phyloP scores from a whole-genome alignment of 345 rosid species.

The Syzygium aromaticum region DNA sequence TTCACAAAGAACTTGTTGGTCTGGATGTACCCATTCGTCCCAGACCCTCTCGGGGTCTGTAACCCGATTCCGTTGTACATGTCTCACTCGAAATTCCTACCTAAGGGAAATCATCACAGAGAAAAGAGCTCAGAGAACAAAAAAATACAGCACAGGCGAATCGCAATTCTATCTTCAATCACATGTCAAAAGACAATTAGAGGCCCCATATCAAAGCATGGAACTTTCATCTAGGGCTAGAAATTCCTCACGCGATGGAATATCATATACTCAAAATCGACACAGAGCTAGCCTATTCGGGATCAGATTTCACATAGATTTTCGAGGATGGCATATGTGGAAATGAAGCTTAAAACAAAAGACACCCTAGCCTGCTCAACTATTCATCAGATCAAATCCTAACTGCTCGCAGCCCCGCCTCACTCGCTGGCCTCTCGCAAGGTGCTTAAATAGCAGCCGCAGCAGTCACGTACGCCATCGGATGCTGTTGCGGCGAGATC shows the following conservation, averaged over 20 bases:
- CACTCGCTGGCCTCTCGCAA: neutral
- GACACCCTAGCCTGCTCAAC: neutral
- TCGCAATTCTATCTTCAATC: neutral
- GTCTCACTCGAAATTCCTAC: neutral
- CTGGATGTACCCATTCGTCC: conserved; percentile 91
- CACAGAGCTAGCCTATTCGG: neutral
- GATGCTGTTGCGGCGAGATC: neutral
- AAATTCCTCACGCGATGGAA: neutral
- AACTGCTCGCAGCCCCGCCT: neutral
- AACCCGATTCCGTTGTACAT: conserved; percentile 97
- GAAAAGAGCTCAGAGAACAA: neutral
- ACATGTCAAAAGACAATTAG: neutral
- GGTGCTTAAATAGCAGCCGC: neutral
- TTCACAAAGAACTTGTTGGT: conserved; percentile 78
- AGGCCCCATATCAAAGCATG: neutral
- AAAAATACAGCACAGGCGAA: neutral
- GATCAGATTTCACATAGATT: neutral
- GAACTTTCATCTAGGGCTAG: neutral
- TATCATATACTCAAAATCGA: neutral
- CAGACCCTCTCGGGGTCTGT: conserved; percentile 95
- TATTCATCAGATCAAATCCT: neutral
- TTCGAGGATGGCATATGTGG: neutral
- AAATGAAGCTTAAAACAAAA: neutral
- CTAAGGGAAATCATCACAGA: neutral
- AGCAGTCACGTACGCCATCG: neutral